Percentiles rank a stretch among this genome's conserved stretches.
phyloP scores from a whole-genome alignment of 2,329 filamentous ascomycete genomes.

The Capronia epimyces region DNA sequence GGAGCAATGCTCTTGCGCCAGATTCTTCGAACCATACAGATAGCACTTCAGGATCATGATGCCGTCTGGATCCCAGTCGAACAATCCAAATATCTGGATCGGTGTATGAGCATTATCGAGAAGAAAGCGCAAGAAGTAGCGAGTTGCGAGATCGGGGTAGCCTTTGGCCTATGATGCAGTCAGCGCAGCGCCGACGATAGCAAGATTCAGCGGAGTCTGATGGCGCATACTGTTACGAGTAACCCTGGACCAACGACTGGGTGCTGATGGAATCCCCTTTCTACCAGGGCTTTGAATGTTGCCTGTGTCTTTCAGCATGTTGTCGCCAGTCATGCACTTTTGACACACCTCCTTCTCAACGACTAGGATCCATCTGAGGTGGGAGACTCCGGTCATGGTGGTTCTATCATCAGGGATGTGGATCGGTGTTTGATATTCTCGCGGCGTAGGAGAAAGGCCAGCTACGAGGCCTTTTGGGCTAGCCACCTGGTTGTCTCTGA shows the following conservation, averaged over 20 bases:
- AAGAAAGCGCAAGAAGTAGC: conserved; percentile 48
- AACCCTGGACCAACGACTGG: conserved; percentile 45
- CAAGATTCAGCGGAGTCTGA: background rate
- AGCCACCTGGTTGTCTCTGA: conserved; percentile 34
- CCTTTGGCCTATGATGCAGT: conserved; percentile 51
- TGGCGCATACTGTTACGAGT: conserved; percentile 50
- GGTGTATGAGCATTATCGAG: conserved; percentile 26
- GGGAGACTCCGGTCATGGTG: conserved; percentile 30
- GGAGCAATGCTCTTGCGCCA: conserved; percentile 51
- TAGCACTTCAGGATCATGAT: conserved; percentile 59
- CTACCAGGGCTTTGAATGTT: conserved; percentile 53
- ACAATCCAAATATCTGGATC: conserved; percentile 48
- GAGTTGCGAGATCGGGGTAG: conserved; percentile 57
- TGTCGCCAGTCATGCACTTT: background rate
- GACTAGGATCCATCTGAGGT: conserved; percentile 54
- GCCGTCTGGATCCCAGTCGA: conserved; percentile 60
- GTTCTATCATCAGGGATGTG: conserved; percentile 9
- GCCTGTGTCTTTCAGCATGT: conserved; percentile 40
- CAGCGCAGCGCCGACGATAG: conserved; percentile 2
- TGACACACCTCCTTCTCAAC: conserved; percentile 58
- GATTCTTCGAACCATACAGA: conserved; percentile 54
- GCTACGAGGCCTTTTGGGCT: conserved; percentile 42
- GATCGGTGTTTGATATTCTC: conserved; percentile 7
- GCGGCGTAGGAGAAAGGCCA: conserved; percentile 27
- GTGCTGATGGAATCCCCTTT: conserved; percentile 43